Evolutionary conservation across 805 yeast species (phyloP), one percentile per base, ranked within the genome.

Genomic region (Yarrowia sp.): DNA sequence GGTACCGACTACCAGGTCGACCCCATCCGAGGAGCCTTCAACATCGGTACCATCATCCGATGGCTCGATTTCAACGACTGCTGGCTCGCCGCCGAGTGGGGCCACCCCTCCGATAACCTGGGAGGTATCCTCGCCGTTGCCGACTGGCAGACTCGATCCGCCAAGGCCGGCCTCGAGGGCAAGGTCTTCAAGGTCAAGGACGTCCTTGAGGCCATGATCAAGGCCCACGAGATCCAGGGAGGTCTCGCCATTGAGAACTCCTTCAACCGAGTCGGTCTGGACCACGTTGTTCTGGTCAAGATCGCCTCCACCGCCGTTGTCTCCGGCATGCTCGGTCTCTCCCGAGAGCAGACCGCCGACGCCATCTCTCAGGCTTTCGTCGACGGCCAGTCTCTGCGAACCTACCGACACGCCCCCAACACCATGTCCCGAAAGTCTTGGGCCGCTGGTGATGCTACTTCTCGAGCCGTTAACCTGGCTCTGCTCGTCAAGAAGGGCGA

Each of bases 11-110:
- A 80, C 71, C 80, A 78, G 68, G 74, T 83, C 71, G 88, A 86
- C 73, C 89, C 89, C 17, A 78, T 85, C 50, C 81, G 84, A 68
- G 88, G 85, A 50, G 87, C 88, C 19, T 85, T 85, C 77, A 77
- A 84, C 49, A 83, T 84, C 69, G 88, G 88, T 10, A 82, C 87
- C 20, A 75, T 82, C 68, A 84, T 85, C 72, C 80, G 89, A 68
- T 85, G 88, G 88, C 76, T 85, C 68, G 89, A 85, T 71, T 85
- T 81, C 77, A 85, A 85, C 70, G 88, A 85, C 73, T 85, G 88
- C 75, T 85, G 88, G 88, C 76, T 85, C 47, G 89, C 88, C 60
- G 87, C 87, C n/a, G 88, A 86, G 74, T 85, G 89, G 88, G 89
- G 89, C 4, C 89, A 85, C 74, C 89, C 88, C 30, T 83, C 86